Evolutionary conservation across 169 alveolate genomes (phyloP).

Genomic region (Eimeria necatrix): DNA sequence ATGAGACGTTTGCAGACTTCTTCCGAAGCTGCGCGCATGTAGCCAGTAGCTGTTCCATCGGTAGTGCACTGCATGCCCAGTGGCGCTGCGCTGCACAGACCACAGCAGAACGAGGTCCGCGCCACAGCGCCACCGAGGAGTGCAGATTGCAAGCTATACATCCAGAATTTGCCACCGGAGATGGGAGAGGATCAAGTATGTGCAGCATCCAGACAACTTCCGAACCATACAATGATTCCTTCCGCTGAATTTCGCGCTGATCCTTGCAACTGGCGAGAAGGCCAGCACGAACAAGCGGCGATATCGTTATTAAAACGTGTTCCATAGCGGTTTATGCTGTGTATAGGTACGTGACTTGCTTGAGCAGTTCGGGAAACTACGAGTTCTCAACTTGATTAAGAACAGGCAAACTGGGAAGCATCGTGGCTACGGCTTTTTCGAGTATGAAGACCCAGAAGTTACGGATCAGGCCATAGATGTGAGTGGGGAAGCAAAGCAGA

Average conservation of each 20-base stretch:
- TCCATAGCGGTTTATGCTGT: not conserved
- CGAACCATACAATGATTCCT: too few species aligned
- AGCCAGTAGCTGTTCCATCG: not conserved
- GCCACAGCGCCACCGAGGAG: slow-evolving; percentile 84
- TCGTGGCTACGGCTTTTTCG: slow-evolving; percentile 93
- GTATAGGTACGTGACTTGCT: slow-evolving; percentile 84
- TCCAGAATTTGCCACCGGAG: slow-evolving; percentile 91
- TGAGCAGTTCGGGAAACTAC: slow-evolving; percentile 90
- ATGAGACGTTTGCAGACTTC: too few species aligned
- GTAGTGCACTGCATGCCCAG: not conserved
- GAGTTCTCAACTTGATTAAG: slow-evolving; percentile 87
- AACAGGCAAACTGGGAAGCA: slow-evolving; percentile 90
- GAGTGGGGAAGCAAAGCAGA: not conserved
- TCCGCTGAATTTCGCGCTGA: too few species aligned
- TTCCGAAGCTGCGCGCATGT: too few species aligned
- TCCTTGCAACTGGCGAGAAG: too few species aligned
- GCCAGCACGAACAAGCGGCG: too few species aligned
- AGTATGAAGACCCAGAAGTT: slow-evolving; percentile 90
- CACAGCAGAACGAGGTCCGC: slow-evolving; percentile 34
- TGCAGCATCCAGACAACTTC: too few species aligned
- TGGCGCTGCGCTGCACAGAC: not conserved
- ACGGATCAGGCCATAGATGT: slow-evolving; percentile 91
- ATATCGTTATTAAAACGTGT: too few species aligned
- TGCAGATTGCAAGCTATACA: slow-evolving; percentile 84
- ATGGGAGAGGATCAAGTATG: slow-evolving; percentile 89